Base-by-base conservation (phyloP, 768 basidiomycete genomes). In the Pleurotus platypus region DNA sequence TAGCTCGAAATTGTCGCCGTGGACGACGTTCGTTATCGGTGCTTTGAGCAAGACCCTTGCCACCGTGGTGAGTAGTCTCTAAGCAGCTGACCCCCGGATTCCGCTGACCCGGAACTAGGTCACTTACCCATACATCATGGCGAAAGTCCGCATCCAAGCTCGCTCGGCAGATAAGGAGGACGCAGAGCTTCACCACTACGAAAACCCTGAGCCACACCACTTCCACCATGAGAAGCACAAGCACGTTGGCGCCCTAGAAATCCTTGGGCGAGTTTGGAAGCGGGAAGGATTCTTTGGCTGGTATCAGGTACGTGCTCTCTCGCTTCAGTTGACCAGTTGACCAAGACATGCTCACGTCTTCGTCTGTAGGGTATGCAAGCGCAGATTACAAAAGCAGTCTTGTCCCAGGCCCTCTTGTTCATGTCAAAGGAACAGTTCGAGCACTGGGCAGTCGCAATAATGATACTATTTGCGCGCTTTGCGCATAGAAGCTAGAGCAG, bases 371-470 rank as follows among this genome's bases (percentile, higher is more conserved):
- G 97, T 9, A 95, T 99, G 90, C 80, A 89, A 62, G 95, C 97
- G 0, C 97, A 99, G 70, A 94, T 98, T 57, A 80, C 85, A 50
- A 99, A 99, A 70, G 97, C 96, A 0, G 95, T 98, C 11, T 73
- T 99, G 12, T 91, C 93, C 6, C 97, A 99, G 70, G 96, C 94
- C 2, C 78, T 99, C 61, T 74, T 98, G 54, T 99, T 99, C 78
- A 89, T 96, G 76, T 92, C 94, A 61, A 99, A 99, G 73, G 96
- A 98, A 66, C 91, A 94, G 66, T 95, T 99, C 64, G 97, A 99
- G 69, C 83, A 83, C 3, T 96, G 89, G 82, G 87, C 92, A 1
- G 75, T 93, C 55, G 71, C 79, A 11, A 80, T 94, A 58, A 85
- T 92, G 78, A 69, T 85, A 20, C 58, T 87, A 42, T 72, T 73